These are phyloP conservation scores for Coemansia sp. DNA, from an alignment of 192 early-diverging fungal genomes.

Conservation along the genomic window DNA sequence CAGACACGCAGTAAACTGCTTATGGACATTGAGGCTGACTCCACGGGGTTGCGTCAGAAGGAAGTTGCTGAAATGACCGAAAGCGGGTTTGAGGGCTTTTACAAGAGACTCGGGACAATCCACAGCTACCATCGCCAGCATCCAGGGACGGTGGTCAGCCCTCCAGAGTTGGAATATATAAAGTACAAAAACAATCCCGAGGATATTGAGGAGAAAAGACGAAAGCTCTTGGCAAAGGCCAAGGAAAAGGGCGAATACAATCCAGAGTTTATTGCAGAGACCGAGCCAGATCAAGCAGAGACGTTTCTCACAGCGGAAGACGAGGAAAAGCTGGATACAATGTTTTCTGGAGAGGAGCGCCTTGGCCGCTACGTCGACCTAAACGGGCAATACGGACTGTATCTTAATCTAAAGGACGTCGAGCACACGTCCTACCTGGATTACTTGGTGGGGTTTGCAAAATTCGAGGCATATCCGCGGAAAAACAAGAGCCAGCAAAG, in stretches of 20 bases:
- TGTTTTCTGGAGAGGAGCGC: constrained; percentile 93
- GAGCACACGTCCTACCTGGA: constrained; percentile 58
- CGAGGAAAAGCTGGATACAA: constrained; percentile 63
- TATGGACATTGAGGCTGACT: constrained; percentile 69
- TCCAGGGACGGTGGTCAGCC: constrained; percentile 75
- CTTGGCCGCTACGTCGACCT: constrained; percentile 87
- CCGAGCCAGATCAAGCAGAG: constrained; percentile 1
- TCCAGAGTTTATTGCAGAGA: constrained; percentile 1
- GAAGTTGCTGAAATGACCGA: constrained; percentile 75
- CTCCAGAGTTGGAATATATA: constrained; percentile 80
- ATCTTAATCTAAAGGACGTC: constrained; percentile 72
- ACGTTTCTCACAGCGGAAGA: constrained; percentile 54
- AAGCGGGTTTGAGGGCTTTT: constrained; percentile 83
- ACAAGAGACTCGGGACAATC: constrained; percentile 77
- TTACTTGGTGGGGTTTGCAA: constrained; percentile 58
- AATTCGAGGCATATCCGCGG: constrained; percentile 17
- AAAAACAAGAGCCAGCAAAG: constrained; percentile 9
- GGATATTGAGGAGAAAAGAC: constrained; percentile 53
- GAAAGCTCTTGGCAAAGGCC: constrained; percentile 31
- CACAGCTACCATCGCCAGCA: constrained; percentile 80
- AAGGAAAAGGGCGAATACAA: constrained; percentile 18
- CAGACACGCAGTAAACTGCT: constrained; percentile 66
- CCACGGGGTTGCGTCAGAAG: constrained; percentile 65
- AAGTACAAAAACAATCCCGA: constrained; percentile 56
- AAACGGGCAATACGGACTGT: constrained; percentile 76